Percentiles rank a stretch among this genome's conserved stretches.
phyloP scores from a whole-genome alignment of 768 basidiomycete genomes.

The Pisolithus albus region DNA sequence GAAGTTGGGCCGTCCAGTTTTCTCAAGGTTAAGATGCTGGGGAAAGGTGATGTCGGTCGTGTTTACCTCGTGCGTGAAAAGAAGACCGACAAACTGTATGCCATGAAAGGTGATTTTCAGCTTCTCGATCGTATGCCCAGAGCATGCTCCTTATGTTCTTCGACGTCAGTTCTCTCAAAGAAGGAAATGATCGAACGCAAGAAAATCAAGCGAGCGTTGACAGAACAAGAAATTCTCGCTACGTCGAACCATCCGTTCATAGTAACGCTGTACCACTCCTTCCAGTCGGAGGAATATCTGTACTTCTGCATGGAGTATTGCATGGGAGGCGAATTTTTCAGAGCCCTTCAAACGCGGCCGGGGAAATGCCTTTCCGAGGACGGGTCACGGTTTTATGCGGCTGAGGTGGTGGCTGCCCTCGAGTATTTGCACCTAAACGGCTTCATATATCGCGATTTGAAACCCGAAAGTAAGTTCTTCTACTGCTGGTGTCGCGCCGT shows the following conservation, averaged over 20 bases:
- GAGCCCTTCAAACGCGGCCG: conserved; percentile 90
- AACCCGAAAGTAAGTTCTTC: conserved; percentile 88
- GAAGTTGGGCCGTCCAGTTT: conserved; percentile 94
- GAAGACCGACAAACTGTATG: conserved; percentile 92
- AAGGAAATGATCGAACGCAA: conserved; percentile 99
- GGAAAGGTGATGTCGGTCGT: conserved; percentile 97
- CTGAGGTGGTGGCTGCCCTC: conserved; percentile 94
- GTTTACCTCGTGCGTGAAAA: conserved; percentile 98
- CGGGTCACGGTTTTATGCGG: conserved; percentile 94
- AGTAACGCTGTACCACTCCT: conserved; percentile 97
- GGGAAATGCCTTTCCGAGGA: conserved; percentile 97
- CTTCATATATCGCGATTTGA: conserved; percentile 98
- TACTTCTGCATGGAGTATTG: conserved; percentile 99
- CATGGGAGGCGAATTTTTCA: conserved; percentile 98
- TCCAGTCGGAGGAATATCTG: conserved; percentile 95
- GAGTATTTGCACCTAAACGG: conserved; percentile 99
- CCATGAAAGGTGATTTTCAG: conserved; percentile 87
- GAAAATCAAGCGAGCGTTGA: conserved; percentile 97
- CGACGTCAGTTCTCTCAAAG: conserved; percentile 83
- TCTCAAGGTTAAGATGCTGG: conserved; percentile 95
- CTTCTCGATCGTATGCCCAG: conserved; percentile 1
- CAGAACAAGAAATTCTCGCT: conserved; percentile 98
- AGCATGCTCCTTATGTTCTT: conserved; percentile 2
- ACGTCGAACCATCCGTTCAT: conserved; percentile 99
- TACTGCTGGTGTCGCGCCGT: conserved; percentile 1